A percentile compares a stretch with the other conserved stretches of the same genome.
These are phyloP conservation scores for Pilobolus umbonatus DNA, from an alignment of 192 early-diverging fungal species.

Conservation along the genomic window DNA sequence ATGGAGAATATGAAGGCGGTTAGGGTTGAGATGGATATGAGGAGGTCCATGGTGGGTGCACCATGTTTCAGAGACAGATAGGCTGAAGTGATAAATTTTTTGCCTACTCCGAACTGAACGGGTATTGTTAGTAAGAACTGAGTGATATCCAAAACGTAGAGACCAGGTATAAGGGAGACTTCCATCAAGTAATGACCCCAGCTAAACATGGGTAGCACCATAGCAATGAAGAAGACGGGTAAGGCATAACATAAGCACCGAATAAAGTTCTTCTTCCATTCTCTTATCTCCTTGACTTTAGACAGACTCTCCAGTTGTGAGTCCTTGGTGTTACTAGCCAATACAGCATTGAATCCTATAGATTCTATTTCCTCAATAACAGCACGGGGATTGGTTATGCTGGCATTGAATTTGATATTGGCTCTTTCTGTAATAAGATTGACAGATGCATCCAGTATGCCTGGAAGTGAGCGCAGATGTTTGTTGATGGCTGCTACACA, in stretches of 20 bases:
- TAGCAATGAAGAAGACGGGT: constrained; percentile 76
- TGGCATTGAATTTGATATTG: constrained; percentile 58
- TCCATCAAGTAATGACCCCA: constrained; percentile 33
- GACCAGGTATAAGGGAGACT: constrained; percentile 41
- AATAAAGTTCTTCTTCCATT: constrained; percentile 70
- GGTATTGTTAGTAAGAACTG: constrained; percentile 80
- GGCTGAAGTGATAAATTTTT: constrained; percentile 71
- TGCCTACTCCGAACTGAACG: constrained; percentile 87
- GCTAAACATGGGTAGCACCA: constrained; percentile 61
- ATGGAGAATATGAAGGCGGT: constrained; percentile 82
- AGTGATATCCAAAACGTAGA: constrained; percentile 61
- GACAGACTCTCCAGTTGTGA: constrained; percentile 85
- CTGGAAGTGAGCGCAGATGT: constrained; percentile 46
- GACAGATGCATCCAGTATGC: constrained; percentile 46
- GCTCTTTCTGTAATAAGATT: constrained; percentile 72
- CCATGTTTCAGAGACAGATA: constrained; percentile 75
- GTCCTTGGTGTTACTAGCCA: constrained; percentile 36
- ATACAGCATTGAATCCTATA: constrained; percentile 47
- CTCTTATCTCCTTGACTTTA: constrained; percentile 78
- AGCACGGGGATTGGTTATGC: constrained; percentile 59
- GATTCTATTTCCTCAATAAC: constrained; percentile 78
- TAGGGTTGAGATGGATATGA: constrained; percentile 83
- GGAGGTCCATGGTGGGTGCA: constrained; percentile 94
- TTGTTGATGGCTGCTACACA: constrained; percentile 74
- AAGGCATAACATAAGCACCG: constrained; percentile 66